Conservation (phyloP, 345 rosid species). For the Ceriops zippeliana region DNA sequence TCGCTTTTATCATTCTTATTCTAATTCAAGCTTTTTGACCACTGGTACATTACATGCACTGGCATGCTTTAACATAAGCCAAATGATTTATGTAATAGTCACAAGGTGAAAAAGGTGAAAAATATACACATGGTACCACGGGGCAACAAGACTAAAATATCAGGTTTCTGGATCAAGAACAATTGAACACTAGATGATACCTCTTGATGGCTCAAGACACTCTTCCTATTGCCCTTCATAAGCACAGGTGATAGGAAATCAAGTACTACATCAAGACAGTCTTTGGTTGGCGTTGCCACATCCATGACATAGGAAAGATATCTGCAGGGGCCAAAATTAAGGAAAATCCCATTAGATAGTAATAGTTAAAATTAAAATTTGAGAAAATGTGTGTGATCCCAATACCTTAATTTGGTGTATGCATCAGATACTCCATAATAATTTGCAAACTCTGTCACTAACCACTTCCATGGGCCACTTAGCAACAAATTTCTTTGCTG, state of each 20-base stretch:
- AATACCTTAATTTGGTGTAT: conserved; percentile 27
- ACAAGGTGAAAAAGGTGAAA: background rate
- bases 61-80: no score
- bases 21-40: background rate
- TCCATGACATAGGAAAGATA: conserved; percentile 31
- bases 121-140: background rate
- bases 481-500: conserved; percentile 22
- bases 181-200: conserved; percentile 2
- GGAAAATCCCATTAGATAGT: background rate
- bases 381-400: background rate
- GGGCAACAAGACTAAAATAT: background rate
- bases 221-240: conserved; percentile 27
- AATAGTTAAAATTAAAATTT: background rate
- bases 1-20: background rate
- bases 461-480: conserved; percentile 32
- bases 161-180: conserved; percentile 2
- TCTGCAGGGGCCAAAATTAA: conserved; percentile 11
- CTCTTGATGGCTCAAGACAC: conserved; percentile 29
- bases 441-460: conserved; percentile 29
- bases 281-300: conserved; percentile 31
- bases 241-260: conserved; percentile 22
- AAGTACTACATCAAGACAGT: conserved; percentile 27
- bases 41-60: background rate
- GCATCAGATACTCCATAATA: conserved; percentile 30
- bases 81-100: background rate